phyloP scores from a whole-genome alignment of 2,329 filamentous ascomycete species.

The Graphilbum fragrans region DNA sequence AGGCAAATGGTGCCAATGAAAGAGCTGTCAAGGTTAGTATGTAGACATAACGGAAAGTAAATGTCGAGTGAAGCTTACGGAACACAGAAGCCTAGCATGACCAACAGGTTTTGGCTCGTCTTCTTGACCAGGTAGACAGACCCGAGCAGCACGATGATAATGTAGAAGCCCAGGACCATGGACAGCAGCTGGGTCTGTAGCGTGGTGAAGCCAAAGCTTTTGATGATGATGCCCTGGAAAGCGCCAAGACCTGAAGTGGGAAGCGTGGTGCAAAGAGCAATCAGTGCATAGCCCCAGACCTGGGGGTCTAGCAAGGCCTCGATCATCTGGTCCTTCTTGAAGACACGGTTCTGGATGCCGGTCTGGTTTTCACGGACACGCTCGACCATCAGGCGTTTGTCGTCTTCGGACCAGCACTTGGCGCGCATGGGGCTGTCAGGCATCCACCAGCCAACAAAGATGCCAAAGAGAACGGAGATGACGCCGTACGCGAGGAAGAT shows the following conservation, averaged over 20 bases:
- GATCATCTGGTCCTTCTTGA: constrained; percentile 31
- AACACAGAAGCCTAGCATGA: constrained; percentile 54
- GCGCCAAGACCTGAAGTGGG: constrained; percentile 62
- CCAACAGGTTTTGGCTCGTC: constrained; percentile 53
- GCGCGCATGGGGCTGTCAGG: constrained; percentile 61
- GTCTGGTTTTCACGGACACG: constrained; percentile 49
- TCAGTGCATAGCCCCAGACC: constrained; percentile 50
- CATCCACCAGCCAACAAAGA: constrained; percentile 51
- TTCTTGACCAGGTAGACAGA: constrained; percentile 56
- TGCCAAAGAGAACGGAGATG: constrained; percentile 50
- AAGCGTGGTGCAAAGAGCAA: constrained; percentile 60
- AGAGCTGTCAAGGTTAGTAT: constrained; percentile 30
- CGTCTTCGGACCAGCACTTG: constrained; percentile 54
- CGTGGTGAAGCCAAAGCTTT: constrained; percentile 50
- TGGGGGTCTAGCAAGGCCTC: constrained; percentile 53
- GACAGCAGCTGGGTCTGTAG: constrained; percentile 61
- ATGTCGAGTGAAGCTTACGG: constrained; percentile 34
- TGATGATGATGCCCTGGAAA: constrained; percentile 66
- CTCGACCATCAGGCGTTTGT: constrained; percentile 52
- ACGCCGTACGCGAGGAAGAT: constrained; percentile 56
- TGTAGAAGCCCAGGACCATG: constrained; percentile 65
- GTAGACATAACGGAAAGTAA: background rate
- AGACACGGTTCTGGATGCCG: constrained; percentile 42
- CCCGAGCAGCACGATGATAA: constrained; percentile 55
- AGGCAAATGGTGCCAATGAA: constrained; percentile 61